Base-by-base conservation (phyloP, 768 basidiomycete species). In the Saitozyma podzolica region DNA sequence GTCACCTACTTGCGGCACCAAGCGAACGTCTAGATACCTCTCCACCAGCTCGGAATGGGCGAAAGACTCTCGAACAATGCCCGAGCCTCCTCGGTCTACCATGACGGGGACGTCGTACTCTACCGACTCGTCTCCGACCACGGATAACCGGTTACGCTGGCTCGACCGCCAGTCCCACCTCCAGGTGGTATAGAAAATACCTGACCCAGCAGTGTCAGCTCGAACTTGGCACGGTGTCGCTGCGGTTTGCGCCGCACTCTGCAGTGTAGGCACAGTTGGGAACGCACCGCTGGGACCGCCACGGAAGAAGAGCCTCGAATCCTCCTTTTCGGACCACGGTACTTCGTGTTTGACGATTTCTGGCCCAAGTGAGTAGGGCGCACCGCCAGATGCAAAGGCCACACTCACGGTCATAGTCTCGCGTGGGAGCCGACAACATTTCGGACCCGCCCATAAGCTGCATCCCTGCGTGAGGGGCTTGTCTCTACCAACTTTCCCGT, bases 401-500 rank as follows among this genome's bases (percentile, higher is more conserved):
- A 7, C 9, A 43, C 62, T 42, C 40, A 59, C 62, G 51, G 11
- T 58, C 43, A 13, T 50, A 42, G 2, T 43, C 50, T 42, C 56
- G 50, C 6, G 62, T 64, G 0, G 62, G 62, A 2, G 56, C 56
- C 4, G 57, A 56, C 37, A 64, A 41, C 62, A 64, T 64, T 20
- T 64, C 62, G 17, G 52, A 47, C 3, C 62, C 62, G 9, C 54
- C 50, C 43, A 58, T 41, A 11, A 59, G 62, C 62, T 64, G 41
- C 14, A 5, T 6, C n/a, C 20, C 37, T 5, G 39, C 29, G 29
- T 29, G 51, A 14, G n/a, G 17, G 10, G 62, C 8, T 17, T 47
- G 13, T 17, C 45, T 47, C 13, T 17, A 11, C 45, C 45, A 29
- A 29, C 29, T 29, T 29, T 29, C 29, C 29, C 29, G 29, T 29